Base-by-base conservation (phyloP, 2,329 filamentous ascomycete species). In the Colletotrichum acutatum region DNA sequence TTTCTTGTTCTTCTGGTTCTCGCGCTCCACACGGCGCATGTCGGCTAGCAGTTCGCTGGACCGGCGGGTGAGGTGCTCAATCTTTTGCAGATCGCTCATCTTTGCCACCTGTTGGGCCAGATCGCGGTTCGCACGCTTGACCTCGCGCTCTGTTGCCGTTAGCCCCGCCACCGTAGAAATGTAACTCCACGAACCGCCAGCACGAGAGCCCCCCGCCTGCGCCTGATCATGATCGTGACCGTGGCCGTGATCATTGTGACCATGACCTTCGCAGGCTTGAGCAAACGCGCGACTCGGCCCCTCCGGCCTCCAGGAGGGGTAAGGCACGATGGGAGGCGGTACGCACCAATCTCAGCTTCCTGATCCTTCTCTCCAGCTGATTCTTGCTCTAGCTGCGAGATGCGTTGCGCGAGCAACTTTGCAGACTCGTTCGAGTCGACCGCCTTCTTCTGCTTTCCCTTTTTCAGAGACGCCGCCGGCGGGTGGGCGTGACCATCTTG, bases 1-100 rank as follows among this genome's bases (percentile, higher is more conserved):
- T 83, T 98, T 97, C 87, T 98, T 98, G 78, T 96, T 97, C 84
- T 98, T 98, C 74, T 94, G 90, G 80, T 97, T 95, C 75, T 99
- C 97, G 74, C 95, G 93, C 82, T 99, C 96, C 73, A 97, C 89
- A 68, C 95, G 93, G 83, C 98, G 98, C 95, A 98, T 97, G 74
- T 98, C 95, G 66, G 94, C 92, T 71, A 98, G 87, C 5, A 98
- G 90, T 79, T 98, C 95, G 74, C 94, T 95, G 77, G 97, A 98
- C 79, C 95, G 94, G 80, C 94, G 96, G 77, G 96, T 94, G 14
- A 98, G 90, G 63, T 94, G 91, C 68, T 98, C 96, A 76, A 98
- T 94, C 80, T 97, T 97, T 78, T 94, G 94, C 85, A 97, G 90
- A 67, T 97, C 94, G 77, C 94, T 95, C 88, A 98, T 96, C 83